These are phyloP conservation scores for Diaporthe batatas DNA, from an alignment of 2,329 filamentous ascomycete genomes.

Conservation along the genomic window DNA sequence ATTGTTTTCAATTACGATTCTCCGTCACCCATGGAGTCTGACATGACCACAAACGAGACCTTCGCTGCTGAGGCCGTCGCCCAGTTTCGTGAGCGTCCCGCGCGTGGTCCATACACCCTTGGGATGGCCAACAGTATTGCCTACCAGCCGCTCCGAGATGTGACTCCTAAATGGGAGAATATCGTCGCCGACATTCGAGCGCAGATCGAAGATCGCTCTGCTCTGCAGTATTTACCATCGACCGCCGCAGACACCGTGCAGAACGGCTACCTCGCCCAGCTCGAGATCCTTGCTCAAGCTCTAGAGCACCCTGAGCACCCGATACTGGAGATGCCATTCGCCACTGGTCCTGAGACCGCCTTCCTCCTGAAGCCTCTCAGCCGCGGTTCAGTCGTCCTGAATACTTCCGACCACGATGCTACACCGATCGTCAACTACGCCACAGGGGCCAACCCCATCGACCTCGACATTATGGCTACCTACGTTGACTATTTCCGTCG, in stretches of 20 bases:
- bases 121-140: neutral
- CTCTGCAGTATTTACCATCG: slow-evolving; percentile 4
- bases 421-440: slow-evolving; percentile 19
- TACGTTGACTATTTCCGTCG: slow-evolving; percentile 18
- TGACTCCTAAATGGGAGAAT: slow-evolving; percentile 4
- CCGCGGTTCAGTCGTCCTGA: slow-evolving; percentile 8
- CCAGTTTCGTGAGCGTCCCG: slow-evolving; percentile 18
- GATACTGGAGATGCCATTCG: slow-evolving; percentile 1
- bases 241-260: slow-evolving; percentile 1
- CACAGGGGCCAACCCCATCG: slow-evolving; percentile 7
- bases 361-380: slow-evolving; percentile 18
- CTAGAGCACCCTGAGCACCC: slow-evolving; percentile 9
- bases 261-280: slow-evolving; percentile 7
- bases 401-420: slow-evolving; percentile 13
- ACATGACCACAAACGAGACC: slow-evolving; percentile 3
- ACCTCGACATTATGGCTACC: slow-evolving; percentile 18
- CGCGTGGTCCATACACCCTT: slow-evolving; percentile 16
- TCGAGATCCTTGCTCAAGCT: slow-evolving; percentile 3
- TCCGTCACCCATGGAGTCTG: neutral
- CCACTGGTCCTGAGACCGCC: neutral
- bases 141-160: slow-evolving; percentile 11
- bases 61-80: slow-evolving; percentile 13
- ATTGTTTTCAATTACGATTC: neutral
- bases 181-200: slow-evolving; percentile 14
- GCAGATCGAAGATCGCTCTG: slow-evolving; percentile 14